Evolutionary conservation across 2,329 filamentous ascomycete genomes (phyloP).

Genomic region (Verticillium klebahnii): DNA sequence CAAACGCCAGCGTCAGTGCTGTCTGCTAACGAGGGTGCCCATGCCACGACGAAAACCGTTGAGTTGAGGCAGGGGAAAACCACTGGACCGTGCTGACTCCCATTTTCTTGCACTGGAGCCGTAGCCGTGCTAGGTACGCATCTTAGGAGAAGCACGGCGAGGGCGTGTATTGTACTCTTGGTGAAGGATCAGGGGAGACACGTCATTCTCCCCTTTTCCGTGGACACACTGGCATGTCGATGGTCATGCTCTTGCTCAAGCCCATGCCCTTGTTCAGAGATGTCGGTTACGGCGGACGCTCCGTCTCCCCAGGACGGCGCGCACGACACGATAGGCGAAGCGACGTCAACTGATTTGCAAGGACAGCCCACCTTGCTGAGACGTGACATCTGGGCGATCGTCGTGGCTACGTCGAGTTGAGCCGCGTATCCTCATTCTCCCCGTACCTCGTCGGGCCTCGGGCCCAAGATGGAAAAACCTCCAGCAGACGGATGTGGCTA

Average conservation of each 20-base stretch:
- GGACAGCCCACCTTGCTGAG: not conserved
- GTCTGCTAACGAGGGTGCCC: not conserved
- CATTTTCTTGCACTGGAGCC: not conserved
- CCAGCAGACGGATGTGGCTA: not conserved
- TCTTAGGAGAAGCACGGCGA: no score
- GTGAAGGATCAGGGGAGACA: not conserved
- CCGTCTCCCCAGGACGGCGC: not conserved
- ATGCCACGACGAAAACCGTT: not conserved
- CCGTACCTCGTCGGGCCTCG: not conserved
- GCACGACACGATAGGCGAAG: not conserved
- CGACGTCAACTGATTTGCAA: not conserved
- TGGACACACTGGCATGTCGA: not conserved
- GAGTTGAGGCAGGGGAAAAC: not conserved
- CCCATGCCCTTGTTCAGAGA: not conserved
- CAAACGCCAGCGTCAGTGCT: not conserved
- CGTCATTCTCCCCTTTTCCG: not conserved
- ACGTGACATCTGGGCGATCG: not conserved
- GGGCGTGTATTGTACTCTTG: not conserved
- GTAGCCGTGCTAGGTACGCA: not conserved
- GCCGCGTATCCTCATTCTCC: not conserved
- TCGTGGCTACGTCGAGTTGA: not conserved
- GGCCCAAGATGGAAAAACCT: not conserved
- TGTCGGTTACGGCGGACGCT: not conserved
- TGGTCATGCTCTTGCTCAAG: not conserved
- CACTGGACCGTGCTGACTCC: not conserved